Conservation (phyloP, 208 protist species). For the Trypanosoma cruzi region DNA sequence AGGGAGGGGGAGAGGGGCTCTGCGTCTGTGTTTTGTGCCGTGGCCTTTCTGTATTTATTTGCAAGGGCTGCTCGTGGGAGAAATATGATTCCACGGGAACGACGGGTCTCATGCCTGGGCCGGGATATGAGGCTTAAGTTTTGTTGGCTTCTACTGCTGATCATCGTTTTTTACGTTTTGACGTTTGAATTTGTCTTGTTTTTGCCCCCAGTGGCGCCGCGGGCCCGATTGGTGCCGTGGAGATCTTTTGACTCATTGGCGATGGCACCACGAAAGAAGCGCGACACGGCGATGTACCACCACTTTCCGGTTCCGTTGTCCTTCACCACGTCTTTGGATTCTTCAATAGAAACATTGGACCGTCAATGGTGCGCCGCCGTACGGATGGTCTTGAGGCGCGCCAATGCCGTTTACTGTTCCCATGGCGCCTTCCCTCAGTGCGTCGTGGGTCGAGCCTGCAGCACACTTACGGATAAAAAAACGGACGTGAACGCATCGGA, state of each 20-base stretch:
- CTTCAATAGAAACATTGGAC: background rate
- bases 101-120: background rate
- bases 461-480: background rate
- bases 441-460: background rate
- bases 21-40: background rate
- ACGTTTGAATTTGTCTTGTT: background rate
- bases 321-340: background rate
- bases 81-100: background rate
- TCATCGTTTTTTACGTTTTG: background rate
- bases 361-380: background rate
- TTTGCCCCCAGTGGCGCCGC: background rate
- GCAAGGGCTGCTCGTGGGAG: background rate
- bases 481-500: background rate
- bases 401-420: background rate
- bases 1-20: no score
- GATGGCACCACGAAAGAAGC: background rate
- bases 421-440: background rate
- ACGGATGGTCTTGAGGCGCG: background rate
- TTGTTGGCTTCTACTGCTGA: background rate
- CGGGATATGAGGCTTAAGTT: background rate
- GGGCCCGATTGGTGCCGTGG: no score
- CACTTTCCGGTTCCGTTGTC: constrained; percentile 2
- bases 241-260: background rate
- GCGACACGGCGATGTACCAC: background rate
- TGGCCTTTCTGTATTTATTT: background rate